Evolutionary conservation across 495 filamentous ascomycete genomes (phyloP).

Genomic region (Cryomyces minteri): DNA sequence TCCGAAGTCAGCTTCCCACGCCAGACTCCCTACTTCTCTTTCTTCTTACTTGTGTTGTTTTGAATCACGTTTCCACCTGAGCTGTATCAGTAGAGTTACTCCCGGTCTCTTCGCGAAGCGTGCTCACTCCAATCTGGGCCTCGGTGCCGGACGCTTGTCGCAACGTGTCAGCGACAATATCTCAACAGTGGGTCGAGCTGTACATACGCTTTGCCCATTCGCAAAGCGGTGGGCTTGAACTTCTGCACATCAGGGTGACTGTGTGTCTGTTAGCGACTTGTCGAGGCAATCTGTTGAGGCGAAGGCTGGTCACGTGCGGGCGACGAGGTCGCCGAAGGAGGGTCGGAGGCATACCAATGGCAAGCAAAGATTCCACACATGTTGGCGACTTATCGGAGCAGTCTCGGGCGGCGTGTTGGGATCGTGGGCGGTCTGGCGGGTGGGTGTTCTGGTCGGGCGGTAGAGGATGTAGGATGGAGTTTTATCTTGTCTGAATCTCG

Average conservation of each 20-base stretch:
- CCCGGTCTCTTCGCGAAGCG: neutral
- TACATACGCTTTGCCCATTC: conserved; percentile 85
- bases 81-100: neutral
- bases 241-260: conserved; percentile 87
- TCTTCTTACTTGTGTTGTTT: conserved; percentile 65
- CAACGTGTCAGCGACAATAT: conserved; percentile 2
- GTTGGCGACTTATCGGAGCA: conserved; percentile 2
- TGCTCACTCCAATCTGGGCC: conserved; percentile 96
- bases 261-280: conserved; percentile 20
- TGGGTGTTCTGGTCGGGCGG: too few relatives aligned
- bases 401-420: too few relatives aligned
- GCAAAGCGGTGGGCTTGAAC: conserved; percentile 92
- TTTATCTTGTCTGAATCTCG: too few relatives aligned
- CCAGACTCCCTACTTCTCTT: neutral
- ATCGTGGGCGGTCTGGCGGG: too few relatives aligned
- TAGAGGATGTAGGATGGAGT: too few relatives aligned
- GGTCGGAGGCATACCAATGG: conserved; percentile 45
- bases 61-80: conserved; percentile 75
- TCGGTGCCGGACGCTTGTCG: conserved; percentile 69
- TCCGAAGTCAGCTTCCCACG: conserved; percentile 11
- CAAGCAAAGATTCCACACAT: conserved; percentile 80
- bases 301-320: neutral
- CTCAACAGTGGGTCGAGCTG: conserved; percentile 2
- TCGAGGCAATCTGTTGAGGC: conserved; percentile 6
- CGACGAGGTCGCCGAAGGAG: neutral